These are phyloP conservation scores for Kwoniella bestiolae DNA, from an alignment of 768 basidiomycete genomes.

Conservation along the genomic window DNA sequence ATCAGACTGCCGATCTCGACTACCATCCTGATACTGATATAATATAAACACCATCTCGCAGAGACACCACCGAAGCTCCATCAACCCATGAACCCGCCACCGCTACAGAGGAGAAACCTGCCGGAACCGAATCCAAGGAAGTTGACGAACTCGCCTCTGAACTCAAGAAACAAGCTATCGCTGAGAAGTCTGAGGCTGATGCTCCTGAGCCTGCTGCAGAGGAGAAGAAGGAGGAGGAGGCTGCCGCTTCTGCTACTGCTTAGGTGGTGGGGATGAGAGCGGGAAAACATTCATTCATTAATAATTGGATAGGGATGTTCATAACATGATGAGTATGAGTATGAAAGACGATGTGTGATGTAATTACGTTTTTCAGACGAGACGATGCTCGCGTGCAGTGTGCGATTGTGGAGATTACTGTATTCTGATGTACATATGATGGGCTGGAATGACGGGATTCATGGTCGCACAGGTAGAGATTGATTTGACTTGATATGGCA, in stretches of 20 bases:
- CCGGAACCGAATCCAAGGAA: constrained; percentile 34
- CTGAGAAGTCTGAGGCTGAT: constrained; percentile 53
- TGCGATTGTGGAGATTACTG: too few species aligned
- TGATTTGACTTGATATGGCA: neutral
- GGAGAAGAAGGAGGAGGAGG: constrained; percentile 40
- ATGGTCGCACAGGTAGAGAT: neutral
- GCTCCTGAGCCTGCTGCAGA: constrained; percentile 26
- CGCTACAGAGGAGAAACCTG: constrained; percentile 20
- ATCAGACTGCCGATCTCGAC: neutral
- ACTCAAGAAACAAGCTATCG: constrained; percentile 32
- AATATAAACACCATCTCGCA: constrained; percentile 1
- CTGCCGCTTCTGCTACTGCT: constrained; percentile 9
- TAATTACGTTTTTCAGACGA: neutral
- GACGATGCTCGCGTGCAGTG: neutral
- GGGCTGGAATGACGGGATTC: too few species aligned
- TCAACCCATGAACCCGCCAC: constrained; percentile 42
- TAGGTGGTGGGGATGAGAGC: neutral
- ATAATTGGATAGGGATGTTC: neutral
- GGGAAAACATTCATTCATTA: neutral
- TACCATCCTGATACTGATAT: neutral
- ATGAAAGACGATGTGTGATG: neutral
- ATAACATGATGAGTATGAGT: neutral
- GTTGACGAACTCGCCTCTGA: constrained; percentile 37
- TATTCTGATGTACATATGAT: too few species aligned
- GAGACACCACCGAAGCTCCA: constrained; percentile 35